Base-by-base conservation (phyloP, 1,284 basidiomycete species). In the Phlebopus sp. region DNA sequence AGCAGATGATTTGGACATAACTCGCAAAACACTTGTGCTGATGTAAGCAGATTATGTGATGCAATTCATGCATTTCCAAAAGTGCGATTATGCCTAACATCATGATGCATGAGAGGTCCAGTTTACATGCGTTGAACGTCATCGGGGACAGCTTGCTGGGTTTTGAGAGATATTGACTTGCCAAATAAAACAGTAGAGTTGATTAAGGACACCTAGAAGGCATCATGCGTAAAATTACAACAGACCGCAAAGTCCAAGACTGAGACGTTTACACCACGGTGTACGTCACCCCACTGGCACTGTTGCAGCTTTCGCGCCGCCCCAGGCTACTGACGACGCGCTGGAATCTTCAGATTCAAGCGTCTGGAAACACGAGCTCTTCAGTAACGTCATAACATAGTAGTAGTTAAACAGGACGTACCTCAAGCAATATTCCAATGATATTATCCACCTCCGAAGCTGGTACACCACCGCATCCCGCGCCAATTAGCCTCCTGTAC, bases 401-500 rank as follows among this genome's bases (percentile, higher is more conserved):
- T 31, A 35, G 44, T 9, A 11, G 34, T 40, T 21, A 36, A 30
- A 39, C n/a, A 21, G 23, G 34, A 66, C 78, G 57, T 58, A 90
- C 91, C 80, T 93, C 90, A 19, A 92, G 75, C 37, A 95, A 70
- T 77, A 90, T 86, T 36, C 81, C 83, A 49, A 96, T 75, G 5
- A 92, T 84, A 52, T 81, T 79, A 59, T 97, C 93, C 27, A 97
- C 87, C 56, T 96, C 92, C 23, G 82, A 76, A 1, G 85, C 77
- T 1, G 85, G 79, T n/a, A 95, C 78, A 0, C 90, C 91, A n/a
- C 90, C 90, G 67, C 91, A 93, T 0, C 90, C 92, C 10, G 91
- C 83, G 15, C 87, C 86, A 58, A 97, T 92, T 46, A 97, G 69
- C 52, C 85, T 76, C 55, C 92, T 76, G 65, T 97, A 97, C 56